Evolutionary conservation across 2,329 filamentous ascomycete species (phyloP).

Genomic region (Fusarium tupiense): DNA sequence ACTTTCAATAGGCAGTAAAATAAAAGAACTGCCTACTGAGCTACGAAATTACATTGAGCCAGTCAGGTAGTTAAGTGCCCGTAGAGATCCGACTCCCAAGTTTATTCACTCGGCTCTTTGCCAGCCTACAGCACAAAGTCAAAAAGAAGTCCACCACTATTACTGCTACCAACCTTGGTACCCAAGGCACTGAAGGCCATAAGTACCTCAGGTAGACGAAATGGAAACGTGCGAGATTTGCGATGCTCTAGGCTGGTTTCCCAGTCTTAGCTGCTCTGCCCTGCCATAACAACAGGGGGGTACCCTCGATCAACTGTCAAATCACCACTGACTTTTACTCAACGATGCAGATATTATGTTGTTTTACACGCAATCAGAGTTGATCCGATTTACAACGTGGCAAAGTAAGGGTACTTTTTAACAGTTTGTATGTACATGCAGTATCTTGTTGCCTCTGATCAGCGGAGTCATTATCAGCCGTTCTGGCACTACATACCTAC

Average conservation of each 20-base stretch:
- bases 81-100: not conserved
- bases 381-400: slow-evolving; percentile 1
- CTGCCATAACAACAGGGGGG: not conserved
- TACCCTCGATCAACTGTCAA: slow-evolving; percentile 13
- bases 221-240: slow-evolving; percentile 12
- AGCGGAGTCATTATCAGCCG: not conserved
- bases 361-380: not conserved
- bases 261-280: not conserved
- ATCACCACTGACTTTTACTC: slow-evolving; percentile 4
- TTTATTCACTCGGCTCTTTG: slow-evolving; percentile 1
- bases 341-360: not conserved
- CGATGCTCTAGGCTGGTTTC: not conserved
- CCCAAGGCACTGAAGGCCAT: not conserved
- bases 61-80: not conserved
- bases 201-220: too few species aligned
- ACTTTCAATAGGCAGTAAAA: not conserved
- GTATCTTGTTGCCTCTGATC: not conserved
- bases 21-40: not conserved
- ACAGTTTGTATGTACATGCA: not conserved
- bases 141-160: not conserved
- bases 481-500: not conserved
- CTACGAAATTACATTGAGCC: not conserved
- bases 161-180: not conserved
- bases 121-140: not conserved
- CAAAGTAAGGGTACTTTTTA: not conserved